Percentiles rank a stretch among this genome's conserved stretches.
Evolutionary conservation across 345 rosid genomes (phyloP).

Genomic region (Eucalyptus urophylla): DNA sequence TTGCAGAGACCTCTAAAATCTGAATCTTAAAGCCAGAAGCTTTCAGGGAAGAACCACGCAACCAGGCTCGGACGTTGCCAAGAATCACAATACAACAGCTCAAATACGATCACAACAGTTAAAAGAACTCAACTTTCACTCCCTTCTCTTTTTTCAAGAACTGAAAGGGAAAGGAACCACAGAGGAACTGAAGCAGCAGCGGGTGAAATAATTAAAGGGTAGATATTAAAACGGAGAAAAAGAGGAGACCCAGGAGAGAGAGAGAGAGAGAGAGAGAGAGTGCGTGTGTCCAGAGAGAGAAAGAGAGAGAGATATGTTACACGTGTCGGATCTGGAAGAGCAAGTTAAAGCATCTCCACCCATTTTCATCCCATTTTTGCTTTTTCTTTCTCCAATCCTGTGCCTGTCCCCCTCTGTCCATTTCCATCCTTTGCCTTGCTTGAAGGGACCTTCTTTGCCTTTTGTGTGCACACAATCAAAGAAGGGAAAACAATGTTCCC

Average conservation of each 20-base stretch:
- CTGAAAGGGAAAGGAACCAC: background rate
- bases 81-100: background rate
- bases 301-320: constrained; percentile 6
- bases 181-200: background rate
- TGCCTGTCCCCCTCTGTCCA: background rate
- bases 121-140: background rate
- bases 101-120: background rate
- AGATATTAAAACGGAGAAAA: background rate
- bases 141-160: background rate
- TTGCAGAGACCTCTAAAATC: background rate
- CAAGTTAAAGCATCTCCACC: constrained; percentile 36
- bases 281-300: background rate
- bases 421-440: background rate
- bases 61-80: background rate
- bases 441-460: background rate
- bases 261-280: background rate
- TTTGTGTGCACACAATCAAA: background rate
- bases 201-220: background rate
- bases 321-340: constrained; percentile 29
- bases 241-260: background rate
- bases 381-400: background rate
- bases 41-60: background rate
- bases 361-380: background rate
- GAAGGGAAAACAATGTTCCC: background rate
- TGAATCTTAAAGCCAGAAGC: background rate